These are phyloP conservation scores for Leccinum subtestaceum DNA, from an alignment of 768 basidiomycete genomes.

Conservation along the genomic window DNA sequence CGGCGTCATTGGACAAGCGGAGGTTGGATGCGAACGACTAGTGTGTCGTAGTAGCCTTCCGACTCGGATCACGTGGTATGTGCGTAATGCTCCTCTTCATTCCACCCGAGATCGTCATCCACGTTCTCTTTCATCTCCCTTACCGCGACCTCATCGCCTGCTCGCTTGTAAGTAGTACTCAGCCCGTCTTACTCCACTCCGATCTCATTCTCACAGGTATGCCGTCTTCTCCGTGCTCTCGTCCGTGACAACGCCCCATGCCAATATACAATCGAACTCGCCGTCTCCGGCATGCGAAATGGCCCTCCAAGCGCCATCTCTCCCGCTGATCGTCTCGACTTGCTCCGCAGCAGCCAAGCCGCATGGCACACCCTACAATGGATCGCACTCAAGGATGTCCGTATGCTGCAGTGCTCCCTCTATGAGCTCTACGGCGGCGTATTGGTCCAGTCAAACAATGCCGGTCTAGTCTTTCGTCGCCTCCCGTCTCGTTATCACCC, in stretches of 20 bases:
- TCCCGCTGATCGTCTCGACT: slow-evolving; percentile 35
- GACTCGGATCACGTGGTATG: neutral
- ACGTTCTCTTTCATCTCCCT: slow-evolving; percentile 19
- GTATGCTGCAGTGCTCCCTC: slow-evolving; percentile 42
- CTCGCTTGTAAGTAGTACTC: slow-evolving; percentile 21
- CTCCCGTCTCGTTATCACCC: slow-evolving; percentile 48
- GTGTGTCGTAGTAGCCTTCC: no score
- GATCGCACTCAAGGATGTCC: slow-evolving; percentile 31
- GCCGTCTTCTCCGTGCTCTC: slow-evolving; percentile 27
- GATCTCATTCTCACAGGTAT: slow-evolving; percentile 29
- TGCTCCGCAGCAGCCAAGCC: slow-evolving; percentile 37
- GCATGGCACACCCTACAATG: slow-evolving; percentile 42
- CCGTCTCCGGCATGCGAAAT: slow-evolving; percentile 41
- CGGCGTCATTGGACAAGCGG: slow-evolving; percentile 25
- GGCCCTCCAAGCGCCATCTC: slow-evolving; percentile 31
- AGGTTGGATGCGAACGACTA: slow-evolving; percentile 5
- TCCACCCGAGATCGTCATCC: slow-evolving; percentile 26
- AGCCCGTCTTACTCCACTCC: neutral
- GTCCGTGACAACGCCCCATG: slow-evolving; percentile 33
- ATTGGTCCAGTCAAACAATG: slow-evolving; percentile 39
- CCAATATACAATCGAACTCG: slow-evolving; percentile 46
- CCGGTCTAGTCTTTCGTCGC: slow-evolving; percentile 41
- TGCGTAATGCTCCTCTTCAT: slow-evolving; percentile 12
- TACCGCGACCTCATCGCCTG: slow-evolving; percentile 30
- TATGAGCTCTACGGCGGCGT: slow-evolving; percentile 64